A percentile compares a stretch with the other conserved stretches of the same genome.
phyloP scores from a whole-genome alignment of 2,329 filamentous ascomycete genomes.

The Colletotrichum tamarilloi region DNA sequence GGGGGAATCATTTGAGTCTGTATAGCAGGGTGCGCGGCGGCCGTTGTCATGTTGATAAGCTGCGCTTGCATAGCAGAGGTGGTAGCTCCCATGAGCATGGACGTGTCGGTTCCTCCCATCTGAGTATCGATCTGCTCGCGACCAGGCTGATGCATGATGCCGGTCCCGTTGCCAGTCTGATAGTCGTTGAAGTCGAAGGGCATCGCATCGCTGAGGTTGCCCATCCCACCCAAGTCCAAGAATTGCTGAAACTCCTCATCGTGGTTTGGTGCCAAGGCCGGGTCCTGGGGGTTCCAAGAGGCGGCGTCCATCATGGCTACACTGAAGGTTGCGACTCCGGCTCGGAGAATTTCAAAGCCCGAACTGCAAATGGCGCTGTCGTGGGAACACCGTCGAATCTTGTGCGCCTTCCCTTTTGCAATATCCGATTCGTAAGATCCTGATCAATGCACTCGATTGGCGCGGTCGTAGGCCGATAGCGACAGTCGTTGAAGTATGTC shows the following conservation, averaged over 20 bases:
- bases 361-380: neutral
- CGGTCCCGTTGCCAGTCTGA: constrained; percentile 49
- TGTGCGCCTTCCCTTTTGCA: neutral
- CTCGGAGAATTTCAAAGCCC: neutral
- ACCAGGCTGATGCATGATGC: constrained; percentile 52
- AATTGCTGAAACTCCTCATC: constrained; percentile 75
- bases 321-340: neutral
- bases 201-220: constrained; percentile 62
- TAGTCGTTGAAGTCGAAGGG: constrained; percentile 72
- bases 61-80: constrained; percentile 49
- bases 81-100: constrained; percentile 47
- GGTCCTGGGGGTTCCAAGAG: constrained; percentile 68
- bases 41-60: constrained; percentile 60
- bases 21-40: constrained; percentile 57
- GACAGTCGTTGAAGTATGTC: neutral
- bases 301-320: constrained; percentile 64
- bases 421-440: neutral
- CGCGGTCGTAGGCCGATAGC: neutral
- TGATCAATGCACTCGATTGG: neutral
- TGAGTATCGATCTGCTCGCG: constrained; percentile 59
- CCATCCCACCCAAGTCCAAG: constrained; percentile 69
- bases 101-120: constrained; percentile 58
- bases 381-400: neutral
- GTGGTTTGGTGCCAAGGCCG: constrained; percentile 59
- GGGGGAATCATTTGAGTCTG: constrained; percentile 58